phyloP scores from a whole-genome alignment of 306 rosid species.

The Dicorynia guianensis region DNA sequence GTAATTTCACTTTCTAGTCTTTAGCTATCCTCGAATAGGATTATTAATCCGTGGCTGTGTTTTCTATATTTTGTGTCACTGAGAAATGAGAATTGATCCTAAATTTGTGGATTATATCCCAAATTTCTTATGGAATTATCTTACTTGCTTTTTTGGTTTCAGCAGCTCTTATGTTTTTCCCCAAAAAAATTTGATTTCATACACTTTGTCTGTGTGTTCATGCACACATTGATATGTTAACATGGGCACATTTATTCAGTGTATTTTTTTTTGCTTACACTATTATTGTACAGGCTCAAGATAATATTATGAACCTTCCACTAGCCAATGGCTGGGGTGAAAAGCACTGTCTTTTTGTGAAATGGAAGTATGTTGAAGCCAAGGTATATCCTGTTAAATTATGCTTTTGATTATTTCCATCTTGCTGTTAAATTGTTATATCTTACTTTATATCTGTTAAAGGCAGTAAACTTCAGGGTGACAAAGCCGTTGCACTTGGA shows the following conservation, averaged over 20 bases:
- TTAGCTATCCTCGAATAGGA: background rate
- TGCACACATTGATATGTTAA: background rate
- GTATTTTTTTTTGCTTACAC: slow-evolving; percentile 26
- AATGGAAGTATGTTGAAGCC: slow-evolving; percentile 91
- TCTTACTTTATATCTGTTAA: background rate
- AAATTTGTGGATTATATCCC: background rate
- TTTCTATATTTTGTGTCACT: slow-evolving; percentile 3
- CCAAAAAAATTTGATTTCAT: slow-evolving; percentile 17
- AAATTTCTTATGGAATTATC: background rate
- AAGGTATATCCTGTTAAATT: slow-evolving; percentile 58
- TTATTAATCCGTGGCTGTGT: background rate
- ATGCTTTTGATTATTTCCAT: background rate
- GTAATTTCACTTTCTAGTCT: background rate
- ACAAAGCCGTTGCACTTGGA: background rate
- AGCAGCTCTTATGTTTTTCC: background rate
- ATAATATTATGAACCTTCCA: slow-evolving; percentile 94
- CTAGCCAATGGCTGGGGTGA: slow-evolving; percentile 96
- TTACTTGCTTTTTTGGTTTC: slow-evolving; percentile 4
- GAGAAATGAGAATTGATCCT: background rate
- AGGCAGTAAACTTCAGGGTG: background rate
- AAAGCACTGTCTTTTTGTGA: slow-evolving; percentile 80
- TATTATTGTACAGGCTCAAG: slow-evolving; percentile 80
- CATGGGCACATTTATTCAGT: slow-evolving; percentile 26
- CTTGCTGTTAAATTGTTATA: slow-evolving; percentile 17
- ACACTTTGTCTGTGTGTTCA: slow-evolving; percentile 14